These are phyloP conservation scores for Penicillium rolfsii DNA, from an alignment of 2,329 filamentous ascomycete species.

Conservation along the genomic window DNA sequence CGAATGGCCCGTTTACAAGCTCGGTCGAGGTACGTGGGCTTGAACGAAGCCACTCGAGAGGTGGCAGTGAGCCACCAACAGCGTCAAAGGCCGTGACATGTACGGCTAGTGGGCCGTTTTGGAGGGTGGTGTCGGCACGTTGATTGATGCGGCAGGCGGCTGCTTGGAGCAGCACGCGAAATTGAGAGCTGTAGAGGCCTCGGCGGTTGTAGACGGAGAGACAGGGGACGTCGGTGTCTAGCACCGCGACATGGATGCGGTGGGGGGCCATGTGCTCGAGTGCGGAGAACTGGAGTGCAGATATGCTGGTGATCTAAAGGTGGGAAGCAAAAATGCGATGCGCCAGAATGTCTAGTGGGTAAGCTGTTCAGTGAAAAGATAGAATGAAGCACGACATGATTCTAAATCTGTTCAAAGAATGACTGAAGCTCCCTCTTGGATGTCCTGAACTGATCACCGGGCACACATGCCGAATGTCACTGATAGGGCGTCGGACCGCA, in stretches of 20 bases:
- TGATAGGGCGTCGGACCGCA: slow-evolving; percentile 18
- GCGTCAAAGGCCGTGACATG: slow-evolving; percentile 40
- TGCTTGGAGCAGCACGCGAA: slow-evolving; percentile 36
- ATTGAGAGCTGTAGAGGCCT: slow-evolving; percentile 43
- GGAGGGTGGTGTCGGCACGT: slow-evolving; percentile 5
- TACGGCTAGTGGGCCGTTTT: slow-evolving; percentile 23
- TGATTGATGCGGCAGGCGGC: slow-evolving; percentile 36
- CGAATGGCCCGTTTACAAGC: slow-evolving; percentile 9
- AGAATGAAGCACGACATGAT: not conserved
- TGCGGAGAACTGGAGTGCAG: not conserved
- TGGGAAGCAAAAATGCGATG: not conserved
- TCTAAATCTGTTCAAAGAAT: not conserved
- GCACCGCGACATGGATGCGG: slow-evolving; percentile 40
- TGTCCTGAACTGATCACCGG: not conserved
- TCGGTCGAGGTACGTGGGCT: slow-evolving; percentile 12
- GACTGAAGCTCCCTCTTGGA: not conserved
- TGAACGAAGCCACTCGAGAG: slow-evolving; percentile 30
- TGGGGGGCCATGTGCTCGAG: slow-evolving; percentile 19
- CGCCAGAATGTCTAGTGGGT: not conserved
- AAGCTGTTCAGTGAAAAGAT: not conserved
- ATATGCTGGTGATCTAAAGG: not conserved
- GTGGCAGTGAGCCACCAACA: slow-evolving; percentile 35
- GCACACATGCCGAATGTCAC: not conserved
- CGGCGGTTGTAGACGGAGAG: slow-evolving; percentile 36
- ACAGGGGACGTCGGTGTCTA: slow-evolving; percentile 44